Conservation (phyloP, 352 stramenopile genomes). For the Phytophthora quininea region DNA sequence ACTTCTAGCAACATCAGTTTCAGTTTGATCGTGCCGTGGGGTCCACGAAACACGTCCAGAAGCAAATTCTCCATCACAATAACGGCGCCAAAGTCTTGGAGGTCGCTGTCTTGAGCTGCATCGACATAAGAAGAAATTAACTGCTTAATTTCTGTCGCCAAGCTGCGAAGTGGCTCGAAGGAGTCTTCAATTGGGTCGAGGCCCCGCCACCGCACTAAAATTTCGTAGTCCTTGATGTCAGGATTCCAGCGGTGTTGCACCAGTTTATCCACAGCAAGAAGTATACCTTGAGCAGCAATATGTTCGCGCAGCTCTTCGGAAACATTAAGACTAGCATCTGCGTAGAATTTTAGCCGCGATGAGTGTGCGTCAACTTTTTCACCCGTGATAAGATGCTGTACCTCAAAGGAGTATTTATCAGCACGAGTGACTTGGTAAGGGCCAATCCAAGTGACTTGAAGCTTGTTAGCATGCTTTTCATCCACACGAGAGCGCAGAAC, state of each 20-base stretch:
- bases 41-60: no score
- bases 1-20: no score
- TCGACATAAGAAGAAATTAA: no score
- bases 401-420: background rate
- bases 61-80: no score
- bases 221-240: background rate
- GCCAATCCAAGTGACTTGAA: conserved; percentile 4
- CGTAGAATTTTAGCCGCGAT: background rate
- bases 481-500: conserved; percentile 2
- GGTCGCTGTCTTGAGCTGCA: no score
- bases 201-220: background rate
- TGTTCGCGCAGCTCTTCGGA: background rate
- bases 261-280: background rate
- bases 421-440: background rate
- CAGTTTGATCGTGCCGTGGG: no score
- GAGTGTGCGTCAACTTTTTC: background rate
- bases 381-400: background rate
- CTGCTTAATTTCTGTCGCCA: background rate
- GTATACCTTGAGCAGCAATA: background rate
- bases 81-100: no score
- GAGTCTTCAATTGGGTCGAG: background rate
- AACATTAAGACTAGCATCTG: background rate
- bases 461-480: conserved; percentile 4
- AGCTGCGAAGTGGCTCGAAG: background rate
- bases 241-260: background rate